Evolutionary conservation across 257 asterid genomes (phyloP), one percentile per base, ranked within the genome.

Genomic region (Agastache rugosa): DNA sequence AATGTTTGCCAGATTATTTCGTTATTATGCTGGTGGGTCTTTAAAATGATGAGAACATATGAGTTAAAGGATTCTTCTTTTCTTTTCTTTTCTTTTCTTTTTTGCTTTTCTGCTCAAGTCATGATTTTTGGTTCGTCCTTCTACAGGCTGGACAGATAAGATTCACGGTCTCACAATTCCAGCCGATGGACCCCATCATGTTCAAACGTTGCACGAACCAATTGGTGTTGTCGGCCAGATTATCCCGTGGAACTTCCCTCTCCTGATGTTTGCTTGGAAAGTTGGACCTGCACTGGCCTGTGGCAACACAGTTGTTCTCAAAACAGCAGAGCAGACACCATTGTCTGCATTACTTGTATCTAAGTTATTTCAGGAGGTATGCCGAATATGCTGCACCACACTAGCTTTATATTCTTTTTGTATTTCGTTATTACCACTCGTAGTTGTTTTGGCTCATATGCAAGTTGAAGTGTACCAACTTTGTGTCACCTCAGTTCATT

Each of bases 241-340:
- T 66, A 91, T 95, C 67, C 99, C 98, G 0, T 95, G 98, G 99
- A 95, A 95, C 82, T 95, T 95, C 73, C 99, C 98, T 74, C 96
- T 92, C 31, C 71, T 90, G 74, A 85, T 95, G 96, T 87, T 76
- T 72, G 96, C 90, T 69, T 92, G 98, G 99, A 95, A 95, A 84
- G 89, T 92, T 58, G 98, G 92, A 34, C 99, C 99, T 4, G 99
- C 98, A 11, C 79, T 95, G 73, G 98, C 99, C 22, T 78, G 89
- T 60, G 99, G 99, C 37, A 92, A 92, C 83, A 85, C 92, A 7
- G 23, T 92, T 50, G 93, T 95, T 78, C 86, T 95, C 27, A 95
- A 95, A 83, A 89, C 99, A 11, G 99, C 99, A 58, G 99, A 95
- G 82, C 98, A 90, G 84, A 95, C 99, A 42, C 99, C 99, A 11